Conservation (phyloP, 768 basidiomycete species). For the Antrodiella citrinella region DNA sequence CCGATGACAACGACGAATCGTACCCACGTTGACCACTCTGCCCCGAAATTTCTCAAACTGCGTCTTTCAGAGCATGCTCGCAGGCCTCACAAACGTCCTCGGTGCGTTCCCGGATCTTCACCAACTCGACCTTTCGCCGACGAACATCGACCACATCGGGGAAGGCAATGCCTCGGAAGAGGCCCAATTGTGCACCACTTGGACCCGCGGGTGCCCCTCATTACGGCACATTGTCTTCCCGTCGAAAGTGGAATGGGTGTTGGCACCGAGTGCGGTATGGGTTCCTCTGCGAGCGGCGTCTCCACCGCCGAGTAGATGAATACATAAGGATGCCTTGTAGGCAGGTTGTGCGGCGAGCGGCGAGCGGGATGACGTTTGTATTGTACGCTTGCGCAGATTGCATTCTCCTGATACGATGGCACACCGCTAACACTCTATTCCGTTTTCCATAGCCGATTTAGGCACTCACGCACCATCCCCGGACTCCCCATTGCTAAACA, state of each 20-base stretch:
- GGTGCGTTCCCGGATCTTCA: slow-evolving; percentile 39
- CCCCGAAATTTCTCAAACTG: neutral
- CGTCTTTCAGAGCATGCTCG: slow-evolving; percentile 40
- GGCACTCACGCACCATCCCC: no score
- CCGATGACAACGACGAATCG: neutral
- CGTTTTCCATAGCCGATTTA: no score
- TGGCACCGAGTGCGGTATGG: slow-evolving; percentile 29
- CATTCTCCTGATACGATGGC: no score
- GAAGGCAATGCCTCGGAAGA: slow-evolving; percentile 37
- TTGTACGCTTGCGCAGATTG: no score
- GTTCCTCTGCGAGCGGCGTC: slow-evolving; percentile 10
- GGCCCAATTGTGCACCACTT: slow-evolving; percentile 41
- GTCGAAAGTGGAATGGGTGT: slow-evolving; percentile 43
- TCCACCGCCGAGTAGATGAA: neutral
- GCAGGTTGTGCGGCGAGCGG: no score
- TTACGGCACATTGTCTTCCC: slow-evolving; percentile 49
- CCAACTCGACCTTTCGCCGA: slow-evolving; percentile 55
- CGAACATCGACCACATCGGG: slow-evolving; percentile 39
- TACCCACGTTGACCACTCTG: slow-evolving; percentile 1
- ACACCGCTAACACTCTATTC: no score
- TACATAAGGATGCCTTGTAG: no score
- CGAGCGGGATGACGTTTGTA: no score
- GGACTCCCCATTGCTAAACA: no score
- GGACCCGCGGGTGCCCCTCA: slow-evolving; percentile 45
- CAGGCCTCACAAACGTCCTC: slow-evolving; percentile 52